Base-by-base conservation (phyloP, 2,329 filamentous ascomycete genomes). In the Xylaria sp. region DNA sequence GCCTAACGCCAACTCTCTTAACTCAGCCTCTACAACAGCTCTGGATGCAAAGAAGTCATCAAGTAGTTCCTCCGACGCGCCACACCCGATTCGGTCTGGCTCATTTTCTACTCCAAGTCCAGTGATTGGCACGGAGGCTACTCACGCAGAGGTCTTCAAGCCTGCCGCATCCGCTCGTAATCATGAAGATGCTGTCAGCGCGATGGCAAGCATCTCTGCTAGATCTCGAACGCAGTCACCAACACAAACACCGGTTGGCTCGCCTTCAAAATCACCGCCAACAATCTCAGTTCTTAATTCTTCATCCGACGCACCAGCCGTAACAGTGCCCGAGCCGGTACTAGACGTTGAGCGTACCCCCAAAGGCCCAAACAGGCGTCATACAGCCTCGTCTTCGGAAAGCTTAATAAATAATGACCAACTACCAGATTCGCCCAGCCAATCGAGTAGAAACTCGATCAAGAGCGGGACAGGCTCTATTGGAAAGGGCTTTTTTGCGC, bases 81-180 rank as follows among this genome's bases (percentile, higher is more conserved):
- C 89, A 34, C 86, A 84, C 72, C 82, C 84, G 1, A 83, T 91
- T 68, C 83, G 89, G 54, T 88, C 90, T 2, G 83, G 85, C 45
- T 90, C 90, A 0, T 90, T 92, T 72, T 86, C 88, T 11, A 85
- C 86, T 30, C 86, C 90, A 1, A 85, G 88, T 63, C 90, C 92
- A 1, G 82, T 90, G 21, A 86, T 94, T 6, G 89, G 87, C 34
- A 89, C 90, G 0, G 90, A 93, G 73, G 84, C 86, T 39, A 85
- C 88, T 0, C 90, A 90, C 69, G 88, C 89, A 21, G 90, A 93
- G 68, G 84, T 89, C 12, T 86, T 87, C 71, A 87, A 86, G 68
- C 83, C 85, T 14, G 86, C 85, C 3, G 84, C 83, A 1, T 86
- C 86, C 36, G 84, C 85, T 4, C 85, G 86, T 1, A 86, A 89